Evolutionary conservation across 1,139 yeast genomes (phyloP).

Genomic region (Suhomyces wounanorum): DNA sequence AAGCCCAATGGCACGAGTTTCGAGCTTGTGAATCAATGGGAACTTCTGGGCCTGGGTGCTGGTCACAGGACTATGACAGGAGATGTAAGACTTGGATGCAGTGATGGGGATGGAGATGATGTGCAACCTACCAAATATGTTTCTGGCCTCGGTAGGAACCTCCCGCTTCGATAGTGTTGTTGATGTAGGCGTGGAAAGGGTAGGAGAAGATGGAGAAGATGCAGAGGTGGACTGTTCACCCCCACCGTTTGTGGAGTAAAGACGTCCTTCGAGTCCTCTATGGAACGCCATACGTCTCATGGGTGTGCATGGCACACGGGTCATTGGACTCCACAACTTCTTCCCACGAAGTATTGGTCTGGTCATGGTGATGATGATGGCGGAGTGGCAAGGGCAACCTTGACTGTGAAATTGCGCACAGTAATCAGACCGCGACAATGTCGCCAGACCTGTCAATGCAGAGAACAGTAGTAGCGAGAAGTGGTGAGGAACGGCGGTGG

Average conservation of each 20-base stretch:
- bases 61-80: constrained; percentile 54
- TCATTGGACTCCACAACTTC: background rate
- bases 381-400: background rate
- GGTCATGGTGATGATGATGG: background rate
- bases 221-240: background rate
- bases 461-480: background rate
- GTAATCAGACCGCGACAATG: background rate
- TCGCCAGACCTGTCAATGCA: background rate
- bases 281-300: background rate
- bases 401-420: background rate
- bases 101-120: constrained; percentile 65
- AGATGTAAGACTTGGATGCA: constrained; percentile 52
- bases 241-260: background rate
- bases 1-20: constrained; percentile 36
- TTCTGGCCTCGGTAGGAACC: constrained; percentile 1
- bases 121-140: constrained; percentile 37
- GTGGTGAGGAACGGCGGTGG: background rate
- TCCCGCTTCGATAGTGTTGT: background rate
- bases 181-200: background rate
- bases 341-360: background rate
- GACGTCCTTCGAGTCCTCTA: background rate
- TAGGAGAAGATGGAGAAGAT: background rate
- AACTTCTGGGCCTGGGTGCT: constrained; percentile 29
- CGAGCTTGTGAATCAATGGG: constrained; percentile 41
- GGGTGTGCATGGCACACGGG: background rate